Evolutionary conservation across 2,329 filamentous ascomycete species (phyloP).

Genomic region (Grosmannia huntii): DNA sequence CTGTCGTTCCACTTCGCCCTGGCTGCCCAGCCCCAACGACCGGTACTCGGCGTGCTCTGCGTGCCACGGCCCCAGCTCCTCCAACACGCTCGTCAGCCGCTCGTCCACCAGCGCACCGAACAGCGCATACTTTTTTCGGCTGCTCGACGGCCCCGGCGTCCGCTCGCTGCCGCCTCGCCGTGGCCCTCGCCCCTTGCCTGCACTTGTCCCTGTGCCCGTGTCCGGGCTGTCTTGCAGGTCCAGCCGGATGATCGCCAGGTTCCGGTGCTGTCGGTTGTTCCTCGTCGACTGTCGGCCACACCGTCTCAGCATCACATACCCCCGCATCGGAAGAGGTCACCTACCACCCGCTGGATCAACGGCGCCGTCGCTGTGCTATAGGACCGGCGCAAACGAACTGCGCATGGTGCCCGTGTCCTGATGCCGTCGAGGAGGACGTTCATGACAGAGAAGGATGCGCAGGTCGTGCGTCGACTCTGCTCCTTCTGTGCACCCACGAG

Average conservation of each 20-base stretch:
- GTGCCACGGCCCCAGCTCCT: constrained; percentile 15
- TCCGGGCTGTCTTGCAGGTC: not conserved
- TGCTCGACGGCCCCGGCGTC: no score
- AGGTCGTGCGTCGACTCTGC: not conserved
- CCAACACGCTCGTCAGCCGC: constrained; percentile 24
- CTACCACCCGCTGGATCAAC: not conserved
- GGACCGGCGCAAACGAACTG: not conserved
- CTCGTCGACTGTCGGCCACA: not conserved
- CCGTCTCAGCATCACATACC: not conserved
- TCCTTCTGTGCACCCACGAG: not conserved
- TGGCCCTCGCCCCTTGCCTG: not conserved
- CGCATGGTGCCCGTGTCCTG: not conserved
- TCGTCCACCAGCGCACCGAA: constrained; percentile 16
- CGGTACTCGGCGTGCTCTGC: constrained; percentile 16
- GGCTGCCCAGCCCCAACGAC: constrained; percentile 23
- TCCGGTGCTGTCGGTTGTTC: not conserved
- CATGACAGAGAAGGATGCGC: not conserved
- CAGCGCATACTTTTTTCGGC: constrained; percentile 13
- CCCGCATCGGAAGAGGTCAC: not conserved
- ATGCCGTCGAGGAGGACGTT: not conserved
- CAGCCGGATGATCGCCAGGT: not conserved
- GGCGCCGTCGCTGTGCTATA: not conserved
- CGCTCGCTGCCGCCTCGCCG: not conserved
- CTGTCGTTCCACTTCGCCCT: constrained; percentile 31
- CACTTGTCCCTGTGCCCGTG: not conserved